Percentiles rank a stretch among this genome's conserved stretches.
These are phyloP conservation scores for Irpex lacteus DNA, from an alignment of 1,284 basidiomycete genomes.

Conservation along the genomic window DNA sequence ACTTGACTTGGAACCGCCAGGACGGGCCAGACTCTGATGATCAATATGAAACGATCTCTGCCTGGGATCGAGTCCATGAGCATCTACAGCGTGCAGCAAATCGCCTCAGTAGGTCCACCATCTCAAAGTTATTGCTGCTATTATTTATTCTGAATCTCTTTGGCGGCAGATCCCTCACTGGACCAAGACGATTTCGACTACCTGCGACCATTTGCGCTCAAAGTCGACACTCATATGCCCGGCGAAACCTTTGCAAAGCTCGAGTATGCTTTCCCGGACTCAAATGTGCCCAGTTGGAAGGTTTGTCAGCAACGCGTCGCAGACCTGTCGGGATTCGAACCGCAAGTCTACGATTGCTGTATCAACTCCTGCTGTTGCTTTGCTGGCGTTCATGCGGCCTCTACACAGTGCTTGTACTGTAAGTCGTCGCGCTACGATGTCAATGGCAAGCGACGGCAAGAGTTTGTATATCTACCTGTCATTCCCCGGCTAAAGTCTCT, in stretches of 20 bases:
- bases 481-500: constrained; percentile 12
- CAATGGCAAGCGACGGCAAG: constrained; percentile 14
- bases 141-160: background rate
- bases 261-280: constrained; percentile 15
- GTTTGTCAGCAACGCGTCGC: constrained; percentile 16
- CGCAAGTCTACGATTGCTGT: constrained; percentile 35
- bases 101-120: background rate
- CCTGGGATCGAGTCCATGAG: constrained; percentile 21
- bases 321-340: constrained; percentile 29
- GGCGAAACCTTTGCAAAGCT: constrained; percentile 18
- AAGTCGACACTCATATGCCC: constrained; percentile 20
- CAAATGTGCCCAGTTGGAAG: constrained; percentile 14
- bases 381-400: constrained; percentile 23
- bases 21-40: background rate
- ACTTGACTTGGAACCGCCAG: background rate
- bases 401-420: constrained; percentile 32
- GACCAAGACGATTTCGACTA: constrained; percentile 11
- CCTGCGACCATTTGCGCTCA: constrained; percentile 19
- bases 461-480: constrained; percentile 18
- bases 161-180: constrained; percentile 10
- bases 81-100: constrained; percentile 19
- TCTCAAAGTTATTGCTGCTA: background rate
- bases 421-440: constrained; percentile 20
- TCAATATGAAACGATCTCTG: constrained; percentile 13
- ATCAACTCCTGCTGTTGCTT: constrained; percentile 34